Conservation (phyloP, 345 rosid species). For the Salix dunnii region DNA sequence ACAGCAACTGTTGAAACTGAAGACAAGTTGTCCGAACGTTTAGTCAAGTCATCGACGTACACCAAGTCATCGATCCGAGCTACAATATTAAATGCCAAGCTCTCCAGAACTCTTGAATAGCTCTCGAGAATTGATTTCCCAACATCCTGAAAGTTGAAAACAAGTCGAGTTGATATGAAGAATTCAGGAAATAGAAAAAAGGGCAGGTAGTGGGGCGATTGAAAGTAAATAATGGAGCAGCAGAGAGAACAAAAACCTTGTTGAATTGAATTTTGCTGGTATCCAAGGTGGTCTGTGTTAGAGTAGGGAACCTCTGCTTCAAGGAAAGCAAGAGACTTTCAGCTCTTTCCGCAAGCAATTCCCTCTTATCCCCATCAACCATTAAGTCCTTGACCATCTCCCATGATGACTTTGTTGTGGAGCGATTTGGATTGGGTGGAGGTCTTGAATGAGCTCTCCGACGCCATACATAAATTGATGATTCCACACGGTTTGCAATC, state of each 20-base stretch:
- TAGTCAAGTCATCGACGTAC: constrained; percentile 80
- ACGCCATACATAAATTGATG: constrained; percentile 78
- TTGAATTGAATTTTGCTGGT: constrained; percentile 95
- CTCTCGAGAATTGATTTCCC: constrained; percentile 98
- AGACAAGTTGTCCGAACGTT: constrained; percentile 60
- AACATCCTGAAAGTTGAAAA: constrained; percentile 57
- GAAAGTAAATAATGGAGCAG: neutral
- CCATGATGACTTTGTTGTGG: constrained; percentile 81
- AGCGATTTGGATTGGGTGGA: constrained; percentile 39
- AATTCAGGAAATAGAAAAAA: neutral
- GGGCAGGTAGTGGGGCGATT: neutral
- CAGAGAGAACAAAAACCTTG: constrained; percentile 39
- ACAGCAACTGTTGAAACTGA: constrained; percentile 49
- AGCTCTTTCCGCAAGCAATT: constrained; percentile 80
- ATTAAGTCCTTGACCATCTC: constrained; percentile 83
- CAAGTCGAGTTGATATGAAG: neutral
- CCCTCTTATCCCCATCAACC: constrained; percentile 81
- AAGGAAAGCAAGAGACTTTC: constrained; percentile 78
- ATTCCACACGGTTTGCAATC: constrained; percentile 85
- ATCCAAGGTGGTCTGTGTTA: constrained; percentile 88
- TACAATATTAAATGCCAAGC: constrained; percentile 86
- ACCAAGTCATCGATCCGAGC: constrained; percentile 91
- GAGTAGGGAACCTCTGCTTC: constrained; percentile 88
- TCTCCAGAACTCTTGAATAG: constrained; percentile 89
- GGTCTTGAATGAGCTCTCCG: constrained; percentile 55